Conservation (phyloP, 2,329 filamentous ascomycete species). For the Stachybotrys chartarum region DNA sequence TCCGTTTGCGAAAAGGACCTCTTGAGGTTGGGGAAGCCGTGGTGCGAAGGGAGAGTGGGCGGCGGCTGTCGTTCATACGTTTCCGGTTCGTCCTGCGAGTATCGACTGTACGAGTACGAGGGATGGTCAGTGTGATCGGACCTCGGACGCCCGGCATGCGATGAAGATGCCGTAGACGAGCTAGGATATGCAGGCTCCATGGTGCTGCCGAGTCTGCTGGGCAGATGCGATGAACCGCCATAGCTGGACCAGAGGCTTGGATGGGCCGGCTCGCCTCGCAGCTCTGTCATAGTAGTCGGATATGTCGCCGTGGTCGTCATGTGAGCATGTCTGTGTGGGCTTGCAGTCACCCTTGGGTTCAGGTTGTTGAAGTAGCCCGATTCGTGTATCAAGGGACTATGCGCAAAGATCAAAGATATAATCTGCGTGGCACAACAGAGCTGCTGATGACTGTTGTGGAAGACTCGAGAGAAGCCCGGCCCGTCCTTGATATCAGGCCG, state of each 20-base stretch:
- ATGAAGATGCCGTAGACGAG: conserved; percentile 35
- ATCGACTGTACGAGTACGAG: conserved; percentile 45
- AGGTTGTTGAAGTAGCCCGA: background rate
- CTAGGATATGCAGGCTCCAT: conserved; percentile 43
- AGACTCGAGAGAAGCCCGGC: background rate
- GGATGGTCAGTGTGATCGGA: conserved; percentile 43
- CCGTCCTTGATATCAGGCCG: conserved; percentile 5
- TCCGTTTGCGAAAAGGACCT: conserved; percentile 50
- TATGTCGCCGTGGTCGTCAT: conserved; percentile 57
- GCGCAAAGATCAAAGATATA: background rate
- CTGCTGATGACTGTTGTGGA: background rate
- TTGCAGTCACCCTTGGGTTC: conserved; percentile 10
- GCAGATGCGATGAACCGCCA: conserved; percentile 45
- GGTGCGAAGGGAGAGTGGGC: conserved; percentile 32
- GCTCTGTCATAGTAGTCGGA: conserved; percentile 55
- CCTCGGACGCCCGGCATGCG: conserved; percentile 42
- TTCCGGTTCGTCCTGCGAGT: conserved; percentile 47
- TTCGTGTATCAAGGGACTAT: background rate
- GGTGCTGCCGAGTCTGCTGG: conserved; percentile 41
- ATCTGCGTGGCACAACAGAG: background rate
- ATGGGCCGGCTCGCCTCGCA: conserved; percentile 53
- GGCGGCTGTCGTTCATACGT: conserved; percentile 43
- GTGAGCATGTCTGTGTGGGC: conserved; percentile 38
- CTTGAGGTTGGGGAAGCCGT: conserved; percentile 50
- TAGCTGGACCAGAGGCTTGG: conserved; percentile 53